Evolutionary conservation across 257 asterid species (phyloP).

Genomic region (Solanum virginianum): DNA sequence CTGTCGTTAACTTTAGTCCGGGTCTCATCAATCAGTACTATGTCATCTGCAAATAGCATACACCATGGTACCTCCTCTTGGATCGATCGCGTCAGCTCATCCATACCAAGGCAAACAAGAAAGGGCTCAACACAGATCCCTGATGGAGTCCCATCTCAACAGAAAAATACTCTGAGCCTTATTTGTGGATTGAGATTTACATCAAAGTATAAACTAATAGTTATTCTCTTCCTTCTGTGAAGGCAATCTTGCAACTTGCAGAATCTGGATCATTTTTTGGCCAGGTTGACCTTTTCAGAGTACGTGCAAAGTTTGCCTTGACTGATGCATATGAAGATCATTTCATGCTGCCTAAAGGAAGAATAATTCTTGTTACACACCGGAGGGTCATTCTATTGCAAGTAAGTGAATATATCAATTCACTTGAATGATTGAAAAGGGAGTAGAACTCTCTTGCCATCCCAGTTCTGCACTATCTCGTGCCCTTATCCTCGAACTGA

Average conservation of each 20-base stretch:
- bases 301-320: constrained; percentile 88
- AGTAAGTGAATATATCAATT: constrained; percentile 32
- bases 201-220: background rate
- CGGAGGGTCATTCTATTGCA: constrained; percentile 77
- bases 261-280: constrained; percentile 86
- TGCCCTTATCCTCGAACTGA: background rate
- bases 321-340: constrained; percentile 97
- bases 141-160: no score
- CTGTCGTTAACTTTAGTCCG: no score
- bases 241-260: constrained; percentile 84
- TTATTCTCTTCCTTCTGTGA: constrained; percentile 13
- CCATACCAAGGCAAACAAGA: no score
- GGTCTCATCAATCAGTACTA: no score
- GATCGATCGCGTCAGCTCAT: no score
- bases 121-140: no score
- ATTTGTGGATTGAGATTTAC: background rate
- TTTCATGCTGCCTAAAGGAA: constrained; percentile 79
- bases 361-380: constrained; percentile 69
- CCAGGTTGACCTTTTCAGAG: constrained; percentile 91
- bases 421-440: background rate
- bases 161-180: no score
- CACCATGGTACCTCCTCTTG: no score
- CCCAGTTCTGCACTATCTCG: background rate
- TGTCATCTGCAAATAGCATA: no score
- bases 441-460: background rate